Evolutionary conservation across 352 stramenopile species (phyloP).

Genomic region (Phytophthora cactorum): DNA sequence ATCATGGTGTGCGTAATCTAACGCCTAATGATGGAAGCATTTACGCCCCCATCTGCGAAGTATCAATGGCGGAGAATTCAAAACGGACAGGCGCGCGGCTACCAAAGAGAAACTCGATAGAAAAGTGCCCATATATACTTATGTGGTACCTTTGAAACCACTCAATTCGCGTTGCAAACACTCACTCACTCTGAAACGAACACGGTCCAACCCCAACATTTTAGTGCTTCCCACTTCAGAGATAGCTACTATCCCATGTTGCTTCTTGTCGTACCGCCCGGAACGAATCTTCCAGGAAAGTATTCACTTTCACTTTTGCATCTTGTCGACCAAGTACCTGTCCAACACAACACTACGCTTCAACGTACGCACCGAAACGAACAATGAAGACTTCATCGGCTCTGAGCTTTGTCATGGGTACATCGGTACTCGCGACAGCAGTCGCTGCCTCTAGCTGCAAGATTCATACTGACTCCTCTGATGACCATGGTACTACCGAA

Average conservation of each 20-base stretch:
- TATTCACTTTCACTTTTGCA: conserved; percentile 26
- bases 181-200: neutral
- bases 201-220: neutral
- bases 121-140: no score
- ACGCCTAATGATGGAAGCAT: neutral
- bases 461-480: neutral
- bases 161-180: no score
- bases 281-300: neutral
- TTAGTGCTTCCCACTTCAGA: neutral
- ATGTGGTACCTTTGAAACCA: no score
- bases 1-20: neutral
- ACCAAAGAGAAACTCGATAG: no score
- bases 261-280: neutral
- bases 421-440: neutral
- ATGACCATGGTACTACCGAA: neutral
- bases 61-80: neutral
- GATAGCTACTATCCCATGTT: neutral
- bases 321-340: neutral
- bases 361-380: neutral
- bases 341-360: neutral
- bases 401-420: conserved; percentile 6
- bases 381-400: conserved; percentile 20
- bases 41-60: neutral
- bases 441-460: neutral
- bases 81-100: neutral